phyloP scores from a whole-genome alignment of 2,329 filamentous ascomycete species.

The Microascus cirrosus region DNA sequence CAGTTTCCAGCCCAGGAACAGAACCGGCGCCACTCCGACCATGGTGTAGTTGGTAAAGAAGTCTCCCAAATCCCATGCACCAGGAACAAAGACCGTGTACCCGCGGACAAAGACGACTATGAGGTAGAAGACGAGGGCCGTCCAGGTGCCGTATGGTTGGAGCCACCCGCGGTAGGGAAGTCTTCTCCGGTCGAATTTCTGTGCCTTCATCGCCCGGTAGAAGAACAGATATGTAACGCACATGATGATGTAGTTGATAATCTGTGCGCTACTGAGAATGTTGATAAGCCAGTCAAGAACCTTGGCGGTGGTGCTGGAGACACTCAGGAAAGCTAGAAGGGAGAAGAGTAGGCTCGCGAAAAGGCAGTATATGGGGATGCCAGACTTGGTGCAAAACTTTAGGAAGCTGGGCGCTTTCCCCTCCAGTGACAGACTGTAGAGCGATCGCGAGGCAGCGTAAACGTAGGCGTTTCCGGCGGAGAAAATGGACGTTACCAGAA shows the following conservation, averaged over 20 bases:
- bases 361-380: constrained; percentile 69
- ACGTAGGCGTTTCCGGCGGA: constrained; percentile 55
- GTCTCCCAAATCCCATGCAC: constrained; percentile 29
- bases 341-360: constrained; percentile 53
- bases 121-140: constrained; percentile 20
- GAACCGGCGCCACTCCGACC: constrained; percentile 37
- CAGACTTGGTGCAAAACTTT: constrained; percentile 46
- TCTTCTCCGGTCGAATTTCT: constrained; percentile 39
- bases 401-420: constrained; percentile 53
- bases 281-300: constrained; percentile 66
- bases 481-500: constrained; percentile 57
- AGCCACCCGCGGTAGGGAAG: constrained; percentile 47
- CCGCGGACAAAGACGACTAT: constrained; percentile 34
- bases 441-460: constrained; percentile 57
- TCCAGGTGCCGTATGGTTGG: constrained; percentile 46
- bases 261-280: constrained; percentile 57
- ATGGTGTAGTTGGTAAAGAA: constrained; percentile 47
- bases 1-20: constrained; percentile 53
- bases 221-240: constrained; percentile 63
- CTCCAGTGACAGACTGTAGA: constrained; percentile 59
- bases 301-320: constrained; percentile 53
- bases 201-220: constrained; percentile 54
- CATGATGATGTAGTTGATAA: constrained; percentile 63
- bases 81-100: constrained; percentile 34
- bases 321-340: constrained; percentile 62